A percentile compares a stretch with the other conserved stretches of the same genome.
phyloP scores from a whole-genome alignment of 805 yeast genomes.

The Ogataea allantospora region DNA sequence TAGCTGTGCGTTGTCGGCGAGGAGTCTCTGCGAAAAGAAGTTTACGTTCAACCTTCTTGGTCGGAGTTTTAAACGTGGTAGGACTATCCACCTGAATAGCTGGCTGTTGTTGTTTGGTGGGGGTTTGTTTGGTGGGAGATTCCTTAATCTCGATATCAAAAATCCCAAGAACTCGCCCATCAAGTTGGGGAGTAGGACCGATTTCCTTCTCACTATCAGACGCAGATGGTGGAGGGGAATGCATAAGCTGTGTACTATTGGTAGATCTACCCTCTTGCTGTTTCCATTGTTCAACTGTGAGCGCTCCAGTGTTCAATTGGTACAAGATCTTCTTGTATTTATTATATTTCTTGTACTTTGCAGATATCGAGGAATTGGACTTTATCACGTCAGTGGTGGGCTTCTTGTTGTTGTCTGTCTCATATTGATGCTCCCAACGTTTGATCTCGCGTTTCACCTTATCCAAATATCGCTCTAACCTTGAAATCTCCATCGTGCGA shows the following conservation, averaged over 20 bases:
- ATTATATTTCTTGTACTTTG: conserved; percentile 36
- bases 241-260: not conserved
- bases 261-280: conserved; percentile 1
- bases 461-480: conserved; percentile 17
- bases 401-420: conserved; percentile 21
- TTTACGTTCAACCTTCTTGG: conserved; percentile 25
- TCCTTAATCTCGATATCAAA: conserved; percentile 49
- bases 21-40: conserved; percentile 20
- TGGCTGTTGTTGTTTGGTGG: conserved; percentile 3
- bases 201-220: conserved; percentile 38
- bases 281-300: conserved; percentile 14
- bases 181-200: conserved; percentile 87
- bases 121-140: conserved; percentile 21
- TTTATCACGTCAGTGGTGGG: conserved; percentile 51
- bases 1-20: conserved; percentile 3
- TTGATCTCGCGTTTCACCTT: conserved; percentile 45
- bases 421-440: conserved; percentile 53
- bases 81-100: conserved; percentile 3
- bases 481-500: conserved; percentile 15
- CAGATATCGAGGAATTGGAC: conserved; percentile 34
- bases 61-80: conserved; percentile 31
- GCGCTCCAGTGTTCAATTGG: conserved; percentile 17
- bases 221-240: conserved; percentile 9
- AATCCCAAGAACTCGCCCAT: conserved; percentile 72
- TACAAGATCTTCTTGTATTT: conserved; percentile 21